Percentiles rank a stretch among this genome's conserved stretches.
Conservation (phyloP, 352 stramenopile genomes). For the Pythium guiyangense region DNA sequence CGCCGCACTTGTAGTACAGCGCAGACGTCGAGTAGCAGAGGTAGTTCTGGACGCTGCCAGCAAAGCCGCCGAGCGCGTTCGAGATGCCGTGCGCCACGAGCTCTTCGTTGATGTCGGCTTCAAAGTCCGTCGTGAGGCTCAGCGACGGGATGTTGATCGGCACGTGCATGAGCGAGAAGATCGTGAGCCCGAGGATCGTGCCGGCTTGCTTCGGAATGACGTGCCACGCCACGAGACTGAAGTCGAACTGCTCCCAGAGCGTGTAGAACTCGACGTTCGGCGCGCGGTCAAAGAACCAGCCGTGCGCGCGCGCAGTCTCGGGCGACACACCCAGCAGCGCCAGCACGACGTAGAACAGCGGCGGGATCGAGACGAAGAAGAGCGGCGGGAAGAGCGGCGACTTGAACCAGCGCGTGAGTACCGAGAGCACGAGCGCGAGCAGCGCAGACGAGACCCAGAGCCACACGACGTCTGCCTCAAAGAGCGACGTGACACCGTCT, state of each 20-base stretch:
- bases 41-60: conserved; percentile 90
- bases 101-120: conserved; percentile 92
- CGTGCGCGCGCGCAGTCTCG: conserved; percentile 50
- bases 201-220: conserved; percentile 71
- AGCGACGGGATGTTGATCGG: conserved; percentile 94
- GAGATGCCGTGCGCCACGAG: conserved; percentile 91
- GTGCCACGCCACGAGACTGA: conserved; percentile 55
- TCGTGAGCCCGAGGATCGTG: conserved; percentile 82
- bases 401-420: conserved; percentile 51
- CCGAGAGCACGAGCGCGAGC: conserved; percentile 40
- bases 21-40: conserved; percentile 86
- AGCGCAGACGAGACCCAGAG: conserved; percentile 65
- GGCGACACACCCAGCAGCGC: conserved; percentile 40
- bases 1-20: conserved; percentile 88
- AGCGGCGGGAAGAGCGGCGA: conserved; percentile 70
- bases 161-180: conserved; percentile 94
- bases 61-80: conserved; percentile 84
- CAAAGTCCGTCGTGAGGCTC: conserved; percentile 74
- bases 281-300: conserved; percentile 75
- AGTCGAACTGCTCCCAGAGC: conserved; percentile 73
- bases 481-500: conserved; percentile 41
- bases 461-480: conserved; percentile 47
- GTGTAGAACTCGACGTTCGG: conserved; percentile 69
- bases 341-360: conserved; percentile 72
- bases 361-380: conserved; percentile 78